Percentiles rank a stretch among this genome's conserved stretches.
Evolutionary conservation across 805 yeast species (phyloP).

Genomic region (Candida xiaguanensis): DNA sequence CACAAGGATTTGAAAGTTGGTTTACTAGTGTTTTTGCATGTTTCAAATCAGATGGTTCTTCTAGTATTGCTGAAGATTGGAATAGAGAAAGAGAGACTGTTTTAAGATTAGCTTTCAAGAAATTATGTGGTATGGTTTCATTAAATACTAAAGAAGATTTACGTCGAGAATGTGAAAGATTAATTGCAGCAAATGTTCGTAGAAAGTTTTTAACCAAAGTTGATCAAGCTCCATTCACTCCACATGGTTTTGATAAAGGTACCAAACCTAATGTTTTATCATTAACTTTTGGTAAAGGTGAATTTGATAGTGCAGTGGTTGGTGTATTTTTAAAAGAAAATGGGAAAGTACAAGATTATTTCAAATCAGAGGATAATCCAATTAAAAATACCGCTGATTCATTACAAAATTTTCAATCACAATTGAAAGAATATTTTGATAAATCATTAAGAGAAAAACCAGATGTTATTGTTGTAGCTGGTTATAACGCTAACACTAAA

Average conservation of each 20-base stretch:
- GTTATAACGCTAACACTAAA: constrained; percentile 73
- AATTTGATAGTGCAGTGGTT: constrained; percentile 77
- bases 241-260: constrained; percentile 72
- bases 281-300: constrained; percentile 83
- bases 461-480: constrained; percentile 87
- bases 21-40: constrained; percentile 41
- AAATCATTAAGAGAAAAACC: constrained; percentile 58
- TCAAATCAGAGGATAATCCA: constrained; percentile 75
- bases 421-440: constrained; percentile 64
- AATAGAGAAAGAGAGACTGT: constrained; percentile 67
- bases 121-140: constrained; percentile 62
- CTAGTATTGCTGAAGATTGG: constrained; percentile 78
- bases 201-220: constrained; percentile 63
- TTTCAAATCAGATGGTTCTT: constrained; percentile 72
- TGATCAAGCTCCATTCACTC: constrained; percentile 92
- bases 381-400: constrained; percentile 39
- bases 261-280: constrained; percentile 83
- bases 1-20: constrained; percentile 43
- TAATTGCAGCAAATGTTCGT: constrained; percentile 68
- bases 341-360: constrained; percentile 72
- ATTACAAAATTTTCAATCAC: constrained; percentile 50
- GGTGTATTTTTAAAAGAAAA: constrained; percentile 76
- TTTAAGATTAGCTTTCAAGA: constrained; percentile 62
- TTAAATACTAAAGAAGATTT: constrained; percentile 80
- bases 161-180: constrained; percentile 69